Base-by-base conservation (phyloP, 441 rosid species). In the Corymbia calophylla region DNA sequence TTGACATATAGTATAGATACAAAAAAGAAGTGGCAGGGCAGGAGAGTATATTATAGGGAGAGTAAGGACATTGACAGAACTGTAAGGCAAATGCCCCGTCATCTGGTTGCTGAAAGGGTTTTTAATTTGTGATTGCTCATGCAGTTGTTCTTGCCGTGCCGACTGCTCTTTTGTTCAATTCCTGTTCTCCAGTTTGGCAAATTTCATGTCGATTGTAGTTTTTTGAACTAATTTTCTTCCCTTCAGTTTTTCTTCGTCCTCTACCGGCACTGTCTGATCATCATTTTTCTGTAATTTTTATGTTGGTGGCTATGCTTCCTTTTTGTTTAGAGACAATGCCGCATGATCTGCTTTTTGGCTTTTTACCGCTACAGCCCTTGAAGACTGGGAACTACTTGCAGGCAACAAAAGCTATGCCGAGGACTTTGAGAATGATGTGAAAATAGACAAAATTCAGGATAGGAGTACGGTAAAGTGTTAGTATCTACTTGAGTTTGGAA, bases 351-450 rank as follows among this genome's bases (percentile, higher is more conserved):
- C 84, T 89, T n/a, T 60, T 86, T 62, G n/a, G 91, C 89, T 88
- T 88, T 88, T 29, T 35, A 88, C 93, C 97, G 98, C 95, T 98
- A 88, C 98, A 97, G 89, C 94, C 97, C 92, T 94, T 97, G 96
- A 98, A 96, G 96, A 96, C 99, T 87, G 98, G 98, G 87, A 97
- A 98, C 94, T 94, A 93, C 93, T 91, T 94, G 92, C 99, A 95
- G 93, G 99, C 99, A 89, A 92, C 96, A 88, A 96, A 96, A 93
- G 96, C 98, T 91, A 96, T 97, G 90, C 99, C 99, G 89, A 95
- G 99, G 93, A 98, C 99, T 89, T 92, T 96, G 94, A 96, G 99
- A 95, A 97, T 97, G 99, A 98, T 98, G 99, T 39, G 49, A 39
- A 73, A 39, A 73, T 39, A 44, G 51, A 73, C 17, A 73, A 73